Base-by-base conservation (phyloP, 2,329 filamentous ascomycete species). In the Fusarium marasasianum region DNA sequence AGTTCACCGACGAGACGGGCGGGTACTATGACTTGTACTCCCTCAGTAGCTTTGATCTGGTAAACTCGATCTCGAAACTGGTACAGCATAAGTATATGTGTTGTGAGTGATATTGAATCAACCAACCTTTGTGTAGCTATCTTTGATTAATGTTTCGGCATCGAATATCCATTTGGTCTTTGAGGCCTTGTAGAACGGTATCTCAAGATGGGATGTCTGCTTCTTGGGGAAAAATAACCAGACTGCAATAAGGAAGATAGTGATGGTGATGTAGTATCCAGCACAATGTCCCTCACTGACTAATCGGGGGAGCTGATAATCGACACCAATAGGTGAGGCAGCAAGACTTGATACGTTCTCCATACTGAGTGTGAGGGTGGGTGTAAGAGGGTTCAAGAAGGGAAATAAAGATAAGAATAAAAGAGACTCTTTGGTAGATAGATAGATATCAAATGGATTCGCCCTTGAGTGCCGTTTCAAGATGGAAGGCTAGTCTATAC, bases 11-110 rank as follows among this genome's bases (percentile, higher is more conserved):
- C 79, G 15, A 87, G 78, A 24, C 79, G 83, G 17, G 84, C 80
- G 7, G 86, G 86, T 37, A 88, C 81, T 54, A 88, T 78, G 15
- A 86, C 85, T 68, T 87, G 85, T 22, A 83, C 71, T 17, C 86
- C 86, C 73, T 88, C 86, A 4, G 86, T 88, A 9, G 85, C 85
- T 74, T 83, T 86, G 78, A 88, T 86, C 69, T 87, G 85, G 63
- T 88, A 88, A 22, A 86, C 83, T n/a, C 76, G 80, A 71, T 87
- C 85, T 44, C 83, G 82, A 65, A 87, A 88, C 86, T 87, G 37
- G 13, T 31, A 61, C 24, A 59, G 12, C 12, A 71, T 81, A 31
- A 81, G 77, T 33, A 67, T n/a, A 37, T 56, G 31, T 17, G 12
- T 26, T 45, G 17, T 26, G 8, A 20, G 43, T 9, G 5, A 26